phyloP scores from a whole-genome alignment of 2,329 filamentous ascomycete species.

The Lizonia empirigonia region DNA sequence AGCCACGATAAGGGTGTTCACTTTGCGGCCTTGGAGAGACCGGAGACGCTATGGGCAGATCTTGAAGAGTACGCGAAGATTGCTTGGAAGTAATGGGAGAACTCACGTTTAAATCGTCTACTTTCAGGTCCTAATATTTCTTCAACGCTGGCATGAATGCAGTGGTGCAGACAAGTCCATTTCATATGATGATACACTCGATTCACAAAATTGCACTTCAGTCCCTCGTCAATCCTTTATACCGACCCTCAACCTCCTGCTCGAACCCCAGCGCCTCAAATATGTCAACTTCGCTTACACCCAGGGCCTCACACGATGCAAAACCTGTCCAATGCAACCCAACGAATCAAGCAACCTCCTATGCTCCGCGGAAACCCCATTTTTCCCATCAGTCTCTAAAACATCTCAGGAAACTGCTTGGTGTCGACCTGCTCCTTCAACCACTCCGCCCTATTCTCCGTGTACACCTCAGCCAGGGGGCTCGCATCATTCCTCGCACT shows the following conservation, averaged over 20 bases:
- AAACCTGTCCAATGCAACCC: neutral
- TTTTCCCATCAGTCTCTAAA: neutral
- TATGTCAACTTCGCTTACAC: too few species aligned
- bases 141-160: too few species aligned
- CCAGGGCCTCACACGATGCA: too few species aligned
- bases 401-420: constrained; percentile 15
- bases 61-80: constrained; percentile 51
- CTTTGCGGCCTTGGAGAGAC: constrained; percentile 58
- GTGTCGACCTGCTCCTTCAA: constrained; percentile 12
- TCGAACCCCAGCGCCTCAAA: too few species aligned
- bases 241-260: too few species aligned
- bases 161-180: too few species aligned
- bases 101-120: too few species aligned
- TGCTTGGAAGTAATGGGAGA: constrained; percentile 38
- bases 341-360: neutral
- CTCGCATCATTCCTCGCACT: constrained; percentile 6
- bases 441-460: constrained; percentile 14
- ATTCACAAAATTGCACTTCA: too few species aligned
- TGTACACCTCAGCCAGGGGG: constrained; percentile 9
- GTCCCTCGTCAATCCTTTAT: too few species aligned
- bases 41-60: constrained; percentile 51
- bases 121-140: too few species aligned
- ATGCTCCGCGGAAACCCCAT: neutral
- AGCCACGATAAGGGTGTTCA: constrained; percentile 50
- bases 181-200: too few species aligned